Evolutionary conservation across 805 yeast species (phyloP), one percentile per base, ranked within the genome.

Genomic region (Candida khao-thaluensis): DNA sequence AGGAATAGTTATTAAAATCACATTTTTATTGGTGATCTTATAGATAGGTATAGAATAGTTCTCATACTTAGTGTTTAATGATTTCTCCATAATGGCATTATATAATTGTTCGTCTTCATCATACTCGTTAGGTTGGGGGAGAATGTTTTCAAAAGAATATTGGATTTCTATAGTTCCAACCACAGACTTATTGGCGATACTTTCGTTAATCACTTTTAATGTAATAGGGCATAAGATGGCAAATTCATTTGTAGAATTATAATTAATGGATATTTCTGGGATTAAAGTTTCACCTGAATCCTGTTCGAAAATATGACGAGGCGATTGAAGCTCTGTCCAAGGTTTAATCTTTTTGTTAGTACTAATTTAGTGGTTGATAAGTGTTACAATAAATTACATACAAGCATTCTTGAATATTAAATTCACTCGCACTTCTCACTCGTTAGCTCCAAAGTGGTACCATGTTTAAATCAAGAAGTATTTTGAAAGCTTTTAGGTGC

Each of bases 21-120:
- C 21, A 7, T 31, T 32, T 3, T 44, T 36, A n/a, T 40, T 35
- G 12, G 17, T 16, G 14, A 31, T 20, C 15, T 38, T 34, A 9
- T 44, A 28, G 11, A 63, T 53, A 3, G 66, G 66, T 8, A 64
- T 50, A 4, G 41, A 44, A 11, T 41, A 22, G 3, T 43, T 41
- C 5, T 58, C 50, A 43, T 53, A 65, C 27, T 50, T 54, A 7
- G 55, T 29, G n/a, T 37, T 43, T 24, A 48, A 42, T 7, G 56
- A 47, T 34, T 51, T 56, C 31, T 38, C 40, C 40, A 42, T 45
- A 8, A 60, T 54, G 4, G 72, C 71, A 3, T 56, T 27, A 52
- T 75, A 75, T 34, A 76, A 58, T 48, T 74, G 80, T 42, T 72
- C 76, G 37, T 71, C 74, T 38, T 74, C 79, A 44, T 74, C 76